Conservation (phyloP, 2,329 filamentous ascomycete genomes). For the Trichocomaceae sp. region DNA sequence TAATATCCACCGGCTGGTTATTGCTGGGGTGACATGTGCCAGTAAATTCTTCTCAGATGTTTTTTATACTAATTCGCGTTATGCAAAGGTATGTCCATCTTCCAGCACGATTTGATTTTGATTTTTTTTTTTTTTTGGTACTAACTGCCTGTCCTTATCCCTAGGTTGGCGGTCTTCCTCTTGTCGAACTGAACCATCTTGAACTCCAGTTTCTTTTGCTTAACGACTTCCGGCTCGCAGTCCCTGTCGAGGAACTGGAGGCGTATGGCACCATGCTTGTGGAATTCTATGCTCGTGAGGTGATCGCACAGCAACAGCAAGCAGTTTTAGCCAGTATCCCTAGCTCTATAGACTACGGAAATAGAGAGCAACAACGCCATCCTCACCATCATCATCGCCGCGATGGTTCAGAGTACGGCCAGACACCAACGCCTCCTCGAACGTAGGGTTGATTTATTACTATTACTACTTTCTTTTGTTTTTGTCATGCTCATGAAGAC, state of each 20-base stretch:
- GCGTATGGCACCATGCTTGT: constrained; percentile 98
- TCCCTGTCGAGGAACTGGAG: constrained; percentile 91
- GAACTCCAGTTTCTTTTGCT: constrained; percentile 92
- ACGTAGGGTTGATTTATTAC: background rate
- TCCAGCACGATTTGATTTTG: background rate
- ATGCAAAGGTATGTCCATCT: constrained; percentile 70
- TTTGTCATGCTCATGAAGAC: constrained; percentile 1
- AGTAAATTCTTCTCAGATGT: constrained; percentile 99
- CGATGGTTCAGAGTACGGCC: constrained; percentile 10
- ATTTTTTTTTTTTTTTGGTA: too few species aligned
- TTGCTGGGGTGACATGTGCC: constrained; percentile 93
- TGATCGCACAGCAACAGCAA: constrained; percentile 53
- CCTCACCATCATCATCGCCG: constrained; percentile 5
- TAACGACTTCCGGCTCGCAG: constrained; percentile 90
- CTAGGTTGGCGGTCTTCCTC: constrained; percentile 86
- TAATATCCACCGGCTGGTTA: constrained; percentile 95
- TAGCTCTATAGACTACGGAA: constrained; percentile 1
- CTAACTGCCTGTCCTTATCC: background rate
- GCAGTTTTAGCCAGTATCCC: constrained; percentile 3
- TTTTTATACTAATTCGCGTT: constrained; percentile 98
- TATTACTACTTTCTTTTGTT: background rate
- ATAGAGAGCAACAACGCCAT: background rate
- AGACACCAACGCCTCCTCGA: constrained; percentile 9
- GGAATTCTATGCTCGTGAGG: constrained; percentile 91
- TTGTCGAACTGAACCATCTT: constrained; percentile 89